phyloP scores from a whole-genome alignment of 1,139 yeast species.

The Martiniozyma asiatica region DNA sequence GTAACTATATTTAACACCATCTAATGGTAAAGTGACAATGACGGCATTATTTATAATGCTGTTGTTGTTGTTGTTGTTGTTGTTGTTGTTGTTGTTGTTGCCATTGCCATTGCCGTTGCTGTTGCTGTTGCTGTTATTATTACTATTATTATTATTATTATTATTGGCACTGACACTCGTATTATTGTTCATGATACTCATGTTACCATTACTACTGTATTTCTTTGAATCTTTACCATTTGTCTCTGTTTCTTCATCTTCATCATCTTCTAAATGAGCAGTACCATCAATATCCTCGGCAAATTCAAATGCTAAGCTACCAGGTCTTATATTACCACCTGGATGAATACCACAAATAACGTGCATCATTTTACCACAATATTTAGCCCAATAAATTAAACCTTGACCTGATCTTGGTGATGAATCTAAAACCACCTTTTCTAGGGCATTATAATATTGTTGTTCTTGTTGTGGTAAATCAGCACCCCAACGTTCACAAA shows the following conservation, averaged over 20 bases:
- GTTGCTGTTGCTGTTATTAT: no score
- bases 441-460: slow-evolving; percentile 30
- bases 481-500: slow-evolving; percentile 69
- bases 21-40: slow-evolving; percentile 34
- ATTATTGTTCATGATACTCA: no score
- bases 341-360: slow-evolving; percentile 67
- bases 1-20: slow-evolving; percentile 42
- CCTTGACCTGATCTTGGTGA: slow-evolving; percentile 34
- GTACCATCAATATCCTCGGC: slow-evolving; percentile 15
- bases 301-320: slow-evolving; percentile 28
- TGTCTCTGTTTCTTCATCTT: slow-evolving; percentile 11
- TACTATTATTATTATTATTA: no score
- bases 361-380: slow-evolving; percentile 56
- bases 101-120: not conserved
- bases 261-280: slow-evolving; percentile 11
- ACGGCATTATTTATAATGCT: no score
- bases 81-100: not conserved
- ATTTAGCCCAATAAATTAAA: slow-evolving; percentile 53
- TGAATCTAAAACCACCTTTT: slow-evolving; percentile 31
- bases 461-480: slow-evolving; percentile 47
- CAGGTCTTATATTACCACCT: slow-evolving; percentile 56
- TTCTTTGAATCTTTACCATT: slow-evolving; percentile 12
- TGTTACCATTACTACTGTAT: no score
- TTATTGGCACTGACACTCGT: no score
- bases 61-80: slow-evolving; percentile 9